phyloP scores from a whole-genome alignment of 2,329 filamentous ascomycete genomes.

The Penicillium corylophilum region DNA sequence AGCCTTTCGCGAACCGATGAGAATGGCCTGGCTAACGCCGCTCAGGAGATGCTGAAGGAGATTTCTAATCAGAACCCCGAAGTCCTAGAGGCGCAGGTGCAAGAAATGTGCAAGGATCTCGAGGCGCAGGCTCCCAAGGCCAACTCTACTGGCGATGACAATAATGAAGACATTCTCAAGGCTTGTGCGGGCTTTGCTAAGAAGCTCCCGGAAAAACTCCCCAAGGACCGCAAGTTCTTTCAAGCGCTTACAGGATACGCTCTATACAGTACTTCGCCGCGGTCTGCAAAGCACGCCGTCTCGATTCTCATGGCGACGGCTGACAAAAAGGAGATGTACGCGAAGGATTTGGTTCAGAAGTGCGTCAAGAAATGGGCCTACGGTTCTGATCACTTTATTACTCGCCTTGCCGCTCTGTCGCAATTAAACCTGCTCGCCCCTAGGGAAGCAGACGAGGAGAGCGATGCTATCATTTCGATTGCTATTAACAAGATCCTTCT shows the following conservation, averaged over 20 bases:
- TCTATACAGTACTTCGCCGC: constrained; percentile 74
- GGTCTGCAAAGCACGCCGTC: constrained; percentile 89
- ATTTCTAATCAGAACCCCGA: constrained; percentile 88
- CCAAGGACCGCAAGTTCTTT: constrained; percentile 74
- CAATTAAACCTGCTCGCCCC: constrained; percentile 74
- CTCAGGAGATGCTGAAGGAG: constrained; percentile 86
- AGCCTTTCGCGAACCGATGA: constrained; percentile 82
- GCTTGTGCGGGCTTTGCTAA: constrained; percentile 90
- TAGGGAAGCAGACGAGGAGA: constrained; percentile 68
- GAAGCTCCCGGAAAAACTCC: constrained; percentile 80
- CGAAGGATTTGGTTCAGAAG: constrained; percentile 76
- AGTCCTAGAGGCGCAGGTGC: constrained; percentile 88
- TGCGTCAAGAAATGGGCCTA: constrained; percentile 73
- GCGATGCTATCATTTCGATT: constrained; percentile 76
- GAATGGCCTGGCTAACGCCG: constrained; percentile 71
- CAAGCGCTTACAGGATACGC: constrained; percentile 82
- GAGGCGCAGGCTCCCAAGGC: constrained; percentile 74
- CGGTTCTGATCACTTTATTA: constrained; percentile 71
- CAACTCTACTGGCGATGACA: constrained; percentile 65
- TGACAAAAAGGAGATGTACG: constrained; percentile 78
- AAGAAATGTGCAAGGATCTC: constrained; percentile 84
- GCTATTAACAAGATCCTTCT: constrained; percentile 73
- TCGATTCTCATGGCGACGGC: constrained; percentile 79
- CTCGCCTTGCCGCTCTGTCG: constrained; percentile 51
- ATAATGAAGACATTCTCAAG: constrained; percentile 86